phyloP scores from a whole-genome alignment of 495 filamentous ascomycete genomes.

The Penicillium ucsense region DNA sequence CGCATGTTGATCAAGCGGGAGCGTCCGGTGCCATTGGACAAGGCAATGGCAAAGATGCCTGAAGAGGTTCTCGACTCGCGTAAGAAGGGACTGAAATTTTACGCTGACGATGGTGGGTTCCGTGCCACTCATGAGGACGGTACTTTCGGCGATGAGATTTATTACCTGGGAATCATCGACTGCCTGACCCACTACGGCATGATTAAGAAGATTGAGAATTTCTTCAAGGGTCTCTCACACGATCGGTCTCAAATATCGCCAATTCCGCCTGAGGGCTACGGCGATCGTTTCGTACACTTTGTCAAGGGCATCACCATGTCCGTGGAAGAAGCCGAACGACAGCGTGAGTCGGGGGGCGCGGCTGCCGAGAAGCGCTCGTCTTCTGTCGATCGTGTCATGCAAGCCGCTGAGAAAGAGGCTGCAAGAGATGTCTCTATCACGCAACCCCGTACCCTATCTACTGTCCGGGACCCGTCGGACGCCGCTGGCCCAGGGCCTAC shows the following conservation, averaged over 20 bases:
- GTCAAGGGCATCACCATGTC: constrained; percentile 86
- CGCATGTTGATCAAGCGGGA: constrained; percentile 87
- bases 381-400: constrained; percentile 38
- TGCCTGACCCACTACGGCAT: constrained; percentile 91
- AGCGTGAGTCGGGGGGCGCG: constrained; percentile 35
- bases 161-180: constrained; percentile 96
- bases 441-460: constrained; percentile 41
- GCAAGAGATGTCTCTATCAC: constrained; percentile 47
- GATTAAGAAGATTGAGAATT: constrained; percentile 81
- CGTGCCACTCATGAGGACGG: constrained; percentile 89
- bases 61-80: constrained; percentile 67
- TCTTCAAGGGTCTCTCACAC: constrained; percentile 82
- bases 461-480: constrained; percentile 46
- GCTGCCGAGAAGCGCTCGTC: constrained; percentile 24
- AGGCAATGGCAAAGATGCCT: constrained; percentile 77
- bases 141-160: constrained; percentile 77
- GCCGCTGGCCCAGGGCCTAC: constrained; percentile 44
- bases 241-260: constrained; percentile 82
- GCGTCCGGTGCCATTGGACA: constrained; percentile 81
- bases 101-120: constrained; percentile 89
- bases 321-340: constrained; percentile 65
- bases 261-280: constrained; percentile 84
- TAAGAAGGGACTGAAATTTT: constrained; percentile 61
- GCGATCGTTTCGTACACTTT: constrained; percentile 89
- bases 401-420: constrained; percentile 39